Evolutionary conservation across 345 rosid genomes (phyloP), one percentile per base, ranked within the genome.

Genomic region (Acer campestre): DNA sequence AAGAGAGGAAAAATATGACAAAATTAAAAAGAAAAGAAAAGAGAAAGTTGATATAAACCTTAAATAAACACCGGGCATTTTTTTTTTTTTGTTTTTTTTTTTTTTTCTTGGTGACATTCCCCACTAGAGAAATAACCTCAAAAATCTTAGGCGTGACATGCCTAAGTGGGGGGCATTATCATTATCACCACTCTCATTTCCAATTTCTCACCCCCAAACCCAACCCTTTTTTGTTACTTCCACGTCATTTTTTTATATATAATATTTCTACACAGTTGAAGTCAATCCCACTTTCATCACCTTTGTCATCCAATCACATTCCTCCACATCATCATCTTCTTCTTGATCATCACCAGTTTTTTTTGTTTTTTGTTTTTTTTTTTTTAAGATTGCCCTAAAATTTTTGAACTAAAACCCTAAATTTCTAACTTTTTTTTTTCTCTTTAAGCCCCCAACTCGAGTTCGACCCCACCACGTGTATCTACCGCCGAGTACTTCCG

Each of bases 121-220:
- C 17, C 53, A 87, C 84, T 82, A 88, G 88, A 73, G 73, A 83
- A 74, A 78, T 76, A 84, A 86, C 82, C 86, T 89, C 91, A 88
- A 89, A 93, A 88, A 84, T 84, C 84, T 85, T 82, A 87, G 96
- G 97, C 97, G 94, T 92, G 98, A 88, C 88, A 84, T 61, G 71
- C 87, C 81, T 70, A 83, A 93, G 98, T 93, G 97, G 99, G 96
- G 89, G 80, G 95, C 98, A 89, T 84, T 77, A 95, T 95, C 94
- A 93, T 92, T 69, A 84, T 59, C 63, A 56, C 61, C 61, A 59
- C 63, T 59, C 63, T 80, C 72, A 82, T 35, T 74, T 75, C 87
- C 90, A 83, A 80, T 75, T 79, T 44, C 73, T 65, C 6, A 35
- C 38, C 38, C 38, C 27, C 68, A 35, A 23, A 31, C 65, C 35